Evolutionary conservation across 768 basidiomycete species (phyloP), one percentile per base, ranked within the genome.

Genomic region (Leccinum longicurvipes): DNA sequence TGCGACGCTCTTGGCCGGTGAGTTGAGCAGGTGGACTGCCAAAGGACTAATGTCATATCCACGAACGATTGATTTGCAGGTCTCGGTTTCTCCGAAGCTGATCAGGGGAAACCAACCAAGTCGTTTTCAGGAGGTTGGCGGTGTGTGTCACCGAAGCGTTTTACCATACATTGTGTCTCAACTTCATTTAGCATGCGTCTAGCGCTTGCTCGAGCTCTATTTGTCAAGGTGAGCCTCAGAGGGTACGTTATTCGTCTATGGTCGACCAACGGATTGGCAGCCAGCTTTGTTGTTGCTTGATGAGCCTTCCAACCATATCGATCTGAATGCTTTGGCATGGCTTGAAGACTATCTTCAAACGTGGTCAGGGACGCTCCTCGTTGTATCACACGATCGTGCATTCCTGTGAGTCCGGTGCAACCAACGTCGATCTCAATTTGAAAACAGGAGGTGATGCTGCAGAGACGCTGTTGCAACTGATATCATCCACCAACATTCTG

Each of bases 351-450:
- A 98, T 68, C 80, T 98, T 6, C 95, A 96, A 70, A 95, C 93
- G 2, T 98, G 94, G 94, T 75, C 84, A 1, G 89, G 92, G 50
- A 97, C 94, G 0, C 75, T 98, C 15, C 84, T 98, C 36, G 94
- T 97, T 14, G 94, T 98, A 86, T 94, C 96, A 51, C 97, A 99
- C 79, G 97, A 99, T 72, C 87, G 97, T 66, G 92, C 94, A 32
- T 98, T 98, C 82, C 75, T 98, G 86, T 90, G 64, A 63, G 83
- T 67, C 41, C 32, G 8, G 21, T 14, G 25, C 19, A 24, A 47
- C 14, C 6, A 11, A 25, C 45, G 10, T 21, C 27, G 5, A 24
- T 19, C 15, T 39, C 19, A 5, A 36, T 39, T 36, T 28, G 6
- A 12, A 12, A 48, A 59, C 48, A 42, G 10, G 55, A 47, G 48